Evolutionary conservation across 2,329 filamentous ascomycete genomes (phyloP).

Genomic region (Aschersonia sp.): DNA sequence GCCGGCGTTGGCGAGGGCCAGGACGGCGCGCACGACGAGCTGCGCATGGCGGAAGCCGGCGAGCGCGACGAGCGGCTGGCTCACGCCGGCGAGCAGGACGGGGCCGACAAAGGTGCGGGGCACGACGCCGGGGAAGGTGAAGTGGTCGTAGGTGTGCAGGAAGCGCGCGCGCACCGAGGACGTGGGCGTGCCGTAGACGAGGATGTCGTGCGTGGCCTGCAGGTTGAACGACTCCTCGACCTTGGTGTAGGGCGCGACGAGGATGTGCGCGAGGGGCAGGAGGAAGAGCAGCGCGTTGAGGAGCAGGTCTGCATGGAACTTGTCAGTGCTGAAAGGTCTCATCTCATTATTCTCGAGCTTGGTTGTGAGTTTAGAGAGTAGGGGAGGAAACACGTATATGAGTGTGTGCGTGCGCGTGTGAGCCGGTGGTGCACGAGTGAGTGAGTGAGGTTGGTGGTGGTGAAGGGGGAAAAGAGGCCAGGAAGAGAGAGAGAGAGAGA

Average conservation of each 20-base stretch:
- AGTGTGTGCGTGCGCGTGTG: too few species aligned
- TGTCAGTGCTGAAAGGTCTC: neutral
- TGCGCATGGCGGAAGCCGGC: slow-evolving; percentile 41
- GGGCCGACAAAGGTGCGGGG: slow-evolving; percentile 83
- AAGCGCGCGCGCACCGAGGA: slow-evolving; percentile 28
- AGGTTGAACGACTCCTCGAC: slow-evolving; percentile 98
- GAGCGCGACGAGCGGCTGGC: slow-evolving; percentile 48
- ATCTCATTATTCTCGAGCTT: neutral
- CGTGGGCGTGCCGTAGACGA: slow-evolving; percentile 63
- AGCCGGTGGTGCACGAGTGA: too few species aligned
- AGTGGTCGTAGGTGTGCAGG: slow-evolving; percentile 65
- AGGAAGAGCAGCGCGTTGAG: slow-evolving; percentile 25
- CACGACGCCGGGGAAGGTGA: slow-evolving; percentile 79
- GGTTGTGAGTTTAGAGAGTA: too few species aligned
- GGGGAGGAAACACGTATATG: too few species aligned
- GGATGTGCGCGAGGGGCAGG: slow-evolving; percentile 54
- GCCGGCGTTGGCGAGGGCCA: slow-evolving; percentile 63
- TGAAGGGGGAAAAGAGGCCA: too few species aligned
- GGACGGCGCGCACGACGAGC: slow-evolving; percentile 54
- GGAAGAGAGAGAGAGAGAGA: neutral
- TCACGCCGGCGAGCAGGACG: slow-evolving; percentile 57
- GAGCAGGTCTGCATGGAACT: slow-evolving; percentile 8
- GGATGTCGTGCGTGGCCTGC: slow-evolving; percentile 81
- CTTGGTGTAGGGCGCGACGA: slow-evolving; percentile 77
- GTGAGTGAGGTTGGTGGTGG: too few species aligned